These are phyloP conservation scores for Arxiozyma heterogenica DNA, from an alignment of 1,139 yeast species.

Conservation along the genomic window DNA sequence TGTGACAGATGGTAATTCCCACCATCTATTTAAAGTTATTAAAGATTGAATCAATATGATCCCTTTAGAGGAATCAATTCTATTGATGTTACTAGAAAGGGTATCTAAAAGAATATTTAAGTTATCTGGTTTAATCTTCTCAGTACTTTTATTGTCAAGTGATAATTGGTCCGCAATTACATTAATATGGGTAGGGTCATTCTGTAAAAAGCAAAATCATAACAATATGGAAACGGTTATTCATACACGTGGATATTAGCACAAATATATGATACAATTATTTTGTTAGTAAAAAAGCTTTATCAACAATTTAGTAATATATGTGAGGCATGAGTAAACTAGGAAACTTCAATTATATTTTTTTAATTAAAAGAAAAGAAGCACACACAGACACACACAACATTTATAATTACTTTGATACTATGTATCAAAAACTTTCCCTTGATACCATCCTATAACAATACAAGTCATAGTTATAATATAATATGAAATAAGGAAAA, in stretches of 20 bases:
- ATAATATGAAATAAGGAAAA: neutral
- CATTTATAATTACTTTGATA: neutral
- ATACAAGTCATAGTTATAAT: neutral
- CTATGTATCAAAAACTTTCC: neutral
- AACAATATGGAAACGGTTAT: neutral
- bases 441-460: neutral
- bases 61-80: slow-evolving; percentile 39
- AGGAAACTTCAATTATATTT: slow-evolving; percentile 1
- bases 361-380: neutral
- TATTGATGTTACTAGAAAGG: slow-evolving; percentile 44
- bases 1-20: slow-evolving; percentile 35
- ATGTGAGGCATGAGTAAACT: slow-evolving; percentile 4
- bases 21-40: slow-evolving; percentile 50
- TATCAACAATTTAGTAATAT: neutral
- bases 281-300: slow-evolving; percentile 15
- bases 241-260: neutral
- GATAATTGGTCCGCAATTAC: slow-evolving; percentile 39
- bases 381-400: neutral
- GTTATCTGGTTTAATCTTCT: slow-evolving; percentile 36
- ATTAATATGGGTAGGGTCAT: slow-evolving; percentile 38
- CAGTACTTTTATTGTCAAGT: slow-evolving; percentile 35
- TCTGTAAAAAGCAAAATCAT: slow-evolving; percentile 13
- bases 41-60: slow-evolving; percentile 42
- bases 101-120: slow-evolving; percentile 38
- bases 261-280: neutral